Base-by-base conservation (phyloP, 148 eudicot species). In the Salicornia ramosissima region DNA sequence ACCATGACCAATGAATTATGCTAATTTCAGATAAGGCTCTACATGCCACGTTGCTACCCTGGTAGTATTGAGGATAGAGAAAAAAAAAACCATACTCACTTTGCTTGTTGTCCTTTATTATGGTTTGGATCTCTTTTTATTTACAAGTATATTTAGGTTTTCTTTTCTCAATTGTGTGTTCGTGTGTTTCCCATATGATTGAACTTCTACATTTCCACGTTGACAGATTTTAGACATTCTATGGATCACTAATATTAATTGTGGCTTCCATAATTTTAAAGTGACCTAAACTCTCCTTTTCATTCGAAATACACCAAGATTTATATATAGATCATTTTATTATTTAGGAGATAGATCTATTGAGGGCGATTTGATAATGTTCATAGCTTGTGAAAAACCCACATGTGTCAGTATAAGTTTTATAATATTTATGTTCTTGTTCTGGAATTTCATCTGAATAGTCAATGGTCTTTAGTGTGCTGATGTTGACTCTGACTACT, bases 151-250 rank as follows among this genome's bases (percentile, higher is more conserved):
- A n/a, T n/a, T 36, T 36, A 36, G 40, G 4, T 30, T 69, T 29
- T 15, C 8, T 18, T 42, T 39, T 76, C 18, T 22, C 14, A 65
- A 65, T 65, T 76, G 67, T 59, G 75, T 66, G 74, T 77, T 71
- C 62, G 71, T 76, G 74, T 55, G 67, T 71, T 67, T 30, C 52
- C 68, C 72, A 72, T 62, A 77, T 72, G 76, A 77, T 77, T 77
- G 80, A 71, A 71, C 29, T 53, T 51, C 39, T 33, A 58, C 55
- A 77, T 66, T 64, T 71, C 76, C 76, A 77, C 76, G 80, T 77
- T 72, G 68, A 72, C 80, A 61, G 3, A n/a, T 53, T 60, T 47
- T 12, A 28, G 2, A 52, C 39, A 22, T 10, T 22, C 1, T 65
- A 34, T 56, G 75, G 61, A 69, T 75, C 78, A 75, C 74, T 71